phyloP scores from a whole-genome alignment of 2,329 filamentous ascomycete species.

The Fusarium sp. region DNA sequence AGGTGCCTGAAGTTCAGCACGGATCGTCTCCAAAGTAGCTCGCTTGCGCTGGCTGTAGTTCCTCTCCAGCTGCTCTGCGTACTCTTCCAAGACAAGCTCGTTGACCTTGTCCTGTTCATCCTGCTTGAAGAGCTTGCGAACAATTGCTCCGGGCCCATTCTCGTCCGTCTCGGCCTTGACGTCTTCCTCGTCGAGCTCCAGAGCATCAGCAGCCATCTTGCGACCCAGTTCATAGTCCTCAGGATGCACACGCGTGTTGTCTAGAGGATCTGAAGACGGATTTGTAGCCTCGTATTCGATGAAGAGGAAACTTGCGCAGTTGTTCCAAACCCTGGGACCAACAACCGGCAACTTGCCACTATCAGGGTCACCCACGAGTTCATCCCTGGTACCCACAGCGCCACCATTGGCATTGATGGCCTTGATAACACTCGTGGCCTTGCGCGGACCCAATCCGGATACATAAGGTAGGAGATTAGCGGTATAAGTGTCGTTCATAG shows the following conservation, averaged over 20 bases:
- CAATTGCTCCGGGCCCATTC: constrained; percentile 89
- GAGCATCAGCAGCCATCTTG: constrained; percentile 97
- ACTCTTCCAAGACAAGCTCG: constrained; percentile 95
- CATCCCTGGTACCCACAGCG: constrained; percentile 84
- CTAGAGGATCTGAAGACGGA: constrained; percentile 88
- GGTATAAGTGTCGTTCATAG: constrained; percentile 83
- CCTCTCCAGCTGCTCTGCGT: constrained; percentile 93
- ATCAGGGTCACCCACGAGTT: constrained; percentile 90
- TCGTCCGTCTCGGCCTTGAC: constrained; percentile 95
- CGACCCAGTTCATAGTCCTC: constrained; percentile 98
- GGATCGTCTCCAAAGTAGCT: constrained; percentile 95
- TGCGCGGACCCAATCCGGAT: constrained; percentile 91
- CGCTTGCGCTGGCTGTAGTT: constrained; percentile 96
- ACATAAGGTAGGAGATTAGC: constrained; percentile 93
- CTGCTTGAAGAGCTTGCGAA: constrained; percentile 94
- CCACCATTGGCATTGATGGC: constrained; percentile 94
- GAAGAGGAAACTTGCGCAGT: constrained; percentile 95
- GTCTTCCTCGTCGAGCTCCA: constrained; percentile 97
- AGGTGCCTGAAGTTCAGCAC: constrained; percentile 90
- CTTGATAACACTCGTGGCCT: constrained; percentile 81
- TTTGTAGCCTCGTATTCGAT: constrained; percentile 90
- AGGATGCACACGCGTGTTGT: constrained; percentile 96
- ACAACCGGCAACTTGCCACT: constrained; percentile 84
- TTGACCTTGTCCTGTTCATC: constrained; percentile 96
- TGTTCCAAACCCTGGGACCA: constrained; percentile 92